Evolutionary conservation across 2,329 filamentous ascomycete species (phyloP).

Genomic region (Blastomyces silverae): DNA sequence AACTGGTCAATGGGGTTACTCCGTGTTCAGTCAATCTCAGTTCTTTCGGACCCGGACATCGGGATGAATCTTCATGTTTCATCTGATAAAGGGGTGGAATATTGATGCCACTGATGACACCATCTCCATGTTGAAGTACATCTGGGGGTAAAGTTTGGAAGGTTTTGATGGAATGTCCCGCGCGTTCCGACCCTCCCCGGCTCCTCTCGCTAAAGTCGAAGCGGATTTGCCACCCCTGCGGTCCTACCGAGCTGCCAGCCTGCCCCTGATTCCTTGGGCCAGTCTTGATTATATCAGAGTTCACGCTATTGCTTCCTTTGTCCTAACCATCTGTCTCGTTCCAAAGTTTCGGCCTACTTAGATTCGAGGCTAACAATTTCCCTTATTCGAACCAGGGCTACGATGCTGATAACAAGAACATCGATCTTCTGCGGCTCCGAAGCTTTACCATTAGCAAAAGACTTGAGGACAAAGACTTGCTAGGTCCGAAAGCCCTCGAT

Average conservation of each 20-base stretch:
- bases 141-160: background rate
- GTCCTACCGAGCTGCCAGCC: background rate
- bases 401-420: conserved; percentile 65
- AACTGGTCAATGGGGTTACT: background rate
- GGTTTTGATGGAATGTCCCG: conserved; percentile 6
- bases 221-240: conserved; percentile 8
- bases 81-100: background rate
- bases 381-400: conserved; percentile 55
- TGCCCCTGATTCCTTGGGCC: conserved; percentile 1
- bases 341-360: conserved; percentile 5
- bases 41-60: background rate
- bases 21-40: background rate
- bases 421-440: conserved; percentile 70
- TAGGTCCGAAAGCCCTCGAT: conserved; percentile 56
- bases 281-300: background rate
- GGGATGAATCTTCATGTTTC: background rate
- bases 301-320: conserved; percentile 12
- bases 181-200: background rate
- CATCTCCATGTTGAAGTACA: background rate
- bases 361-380: conserved; percentile 23
- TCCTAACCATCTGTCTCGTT: background rate
- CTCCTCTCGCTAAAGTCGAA: background rate
- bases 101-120: background rate
- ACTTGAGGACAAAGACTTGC: conserved; percentile 59
- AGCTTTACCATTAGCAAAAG: conserved; percentile 68